Evolutionary conservation across 2,329 filamentous ascomycete species (phyloP).

Genomic region (Colletotrichum echinochloae): DNA sequence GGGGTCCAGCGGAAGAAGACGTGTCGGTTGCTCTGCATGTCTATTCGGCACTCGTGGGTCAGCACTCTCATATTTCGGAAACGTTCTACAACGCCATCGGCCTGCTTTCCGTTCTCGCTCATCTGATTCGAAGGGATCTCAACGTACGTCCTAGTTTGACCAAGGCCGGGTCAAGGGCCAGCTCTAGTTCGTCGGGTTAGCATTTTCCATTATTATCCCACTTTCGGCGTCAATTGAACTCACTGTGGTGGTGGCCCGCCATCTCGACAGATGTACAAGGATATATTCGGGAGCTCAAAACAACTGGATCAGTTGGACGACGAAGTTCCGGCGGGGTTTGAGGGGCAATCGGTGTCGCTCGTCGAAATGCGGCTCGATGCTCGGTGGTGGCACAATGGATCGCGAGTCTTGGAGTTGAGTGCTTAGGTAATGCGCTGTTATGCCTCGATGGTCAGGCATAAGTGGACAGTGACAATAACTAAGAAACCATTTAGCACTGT

Average conservation of each 20-base stretch:
- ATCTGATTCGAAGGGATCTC: conserved; percentile 13
- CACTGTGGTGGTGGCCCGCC: conserved; percentile 43
- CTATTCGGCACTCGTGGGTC: conserved; percentile 59
- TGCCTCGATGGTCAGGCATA: conserved; percentile 29
- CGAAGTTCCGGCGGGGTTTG: conserved; percentile 6
- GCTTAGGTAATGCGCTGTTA: conserved; percentile 15
- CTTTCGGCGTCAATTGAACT: conserved; percentile 22
- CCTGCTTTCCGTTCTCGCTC: not conserved
- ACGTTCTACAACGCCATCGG: not conserved
- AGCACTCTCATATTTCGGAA: conserved; percentile 19
- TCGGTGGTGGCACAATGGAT: conserved; percentile 21
- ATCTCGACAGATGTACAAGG: conserved; percentile 32
- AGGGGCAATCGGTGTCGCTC: conserved; percentile 11
- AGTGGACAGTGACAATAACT: conserved; percentile 7
- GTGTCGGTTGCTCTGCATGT: conserved; percentile 86
- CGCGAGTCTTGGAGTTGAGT: conserved; percentile 20
- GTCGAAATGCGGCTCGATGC: conserved; percentile 11
- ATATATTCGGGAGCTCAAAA: not conserved
- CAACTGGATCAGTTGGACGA: conserved; percentile 17
- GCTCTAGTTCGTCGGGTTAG: conserved; percentile 48
- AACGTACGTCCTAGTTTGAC: conserved; percentile 60
- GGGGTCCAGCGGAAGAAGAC: conserved; percentile 96
- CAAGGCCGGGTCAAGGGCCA: conserved; percentile 61
- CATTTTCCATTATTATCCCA: not conserved
- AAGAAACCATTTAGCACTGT: not conserved